Evolutionary conservation across 495 filamentous ascomycete species (phyloP), one percentile per base, ranked within the genome.

Genomic region (Talaromyces trachyspermus): DNA sequence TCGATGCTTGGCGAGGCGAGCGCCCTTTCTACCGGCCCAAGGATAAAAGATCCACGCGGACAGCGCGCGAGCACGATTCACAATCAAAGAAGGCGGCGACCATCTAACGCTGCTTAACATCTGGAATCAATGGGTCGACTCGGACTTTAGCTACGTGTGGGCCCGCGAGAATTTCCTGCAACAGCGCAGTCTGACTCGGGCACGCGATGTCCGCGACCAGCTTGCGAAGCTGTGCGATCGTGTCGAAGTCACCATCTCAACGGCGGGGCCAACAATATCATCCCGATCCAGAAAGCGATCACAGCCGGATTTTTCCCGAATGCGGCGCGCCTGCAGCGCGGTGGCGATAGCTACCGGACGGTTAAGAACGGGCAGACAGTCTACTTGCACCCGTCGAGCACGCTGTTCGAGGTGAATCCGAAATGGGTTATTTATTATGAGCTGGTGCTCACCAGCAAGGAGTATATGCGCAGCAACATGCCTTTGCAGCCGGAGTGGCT

Each of bases 1-100:
- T 82, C 91, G 24, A 95, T 97, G 89, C 77, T 98, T 5, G 82
- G 86, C 57, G 92, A 97, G 69, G 77, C 84, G 14, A 85, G 83
- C 27, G 82, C 89, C 0, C 76, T 98, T 98, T 95, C 75, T 95
- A 90, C 77, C 80, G 92, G 0, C 92, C 92, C 8, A 95, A 95
- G 62, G 91, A 98, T 67, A 95, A 97, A 95, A 95, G 56, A 83
- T 96, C 38, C 86, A 95, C 60, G 94, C 92, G 18, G 92, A 96
- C 61, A 85, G 85, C 53, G 92, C 92, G 3, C 83, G 91, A n/a
- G 81, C 83, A 24, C 79, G 94, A 2, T 96, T 97, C 68, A 95
- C 92, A 0, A 70, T 89, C 54, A 89, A 88, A 53, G 89, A 94
- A 47, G 92, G 92, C 40, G 92, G 92, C 33, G 92, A 98, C 65